A percentile compares a stretch with the other conserved stretches of the same genome.
These are phyloP conservation scores for Suillus hirtellus DNA, from an alignment of 768 basidiomycete genomes.

Conservation along the genomic window DNA sequence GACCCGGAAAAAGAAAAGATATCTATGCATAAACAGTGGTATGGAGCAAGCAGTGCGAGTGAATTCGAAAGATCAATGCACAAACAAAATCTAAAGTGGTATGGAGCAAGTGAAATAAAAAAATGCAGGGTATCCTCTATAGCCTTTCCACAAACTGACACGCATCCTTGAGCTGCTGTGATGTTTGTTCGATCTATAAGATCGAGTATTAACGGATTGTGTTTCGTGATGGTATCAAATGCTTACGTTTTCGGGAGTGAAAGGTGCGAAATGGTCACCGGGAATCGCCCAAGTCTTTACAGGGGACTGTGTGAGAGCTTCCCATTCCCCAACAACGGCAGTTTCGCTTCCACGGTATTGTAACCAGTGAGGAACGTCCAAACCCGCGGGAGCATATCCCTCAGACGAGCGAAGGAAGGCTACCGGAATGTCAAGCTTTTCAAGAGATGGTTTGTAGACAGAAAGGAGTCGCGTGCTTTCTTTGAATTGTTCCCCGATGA, in stretches of 20 bases:
- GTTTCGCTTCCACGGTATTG: slow-evolving; percentile 41
- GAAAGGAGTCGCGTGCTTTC: slow-evolving; percentile 49
- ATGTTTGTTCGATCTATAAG: slow-evolving; percentile 23
- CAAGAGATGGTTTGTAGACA: slow-evolving; percentile 41
- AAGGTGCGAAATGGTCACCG: slow-evolving; percentile 66
- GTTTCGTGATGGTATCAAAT: background rate
- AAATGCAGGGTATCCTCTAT: background rate
- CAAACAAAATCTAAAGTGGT: background rate
- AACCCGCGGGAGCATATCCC: slow-evolving; percentile 38
- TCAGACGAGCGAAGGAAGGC: slow-evolving; percentile 56
- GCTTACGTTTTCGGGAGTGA: slow-evolving; percentile 52
- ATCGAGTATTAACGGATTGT: background rate
- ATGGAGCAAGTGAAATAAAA: slow-evolving; percentile 1
- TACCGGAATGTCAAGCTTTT: slow-evolving; percentile 35
- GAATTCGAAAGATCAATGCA: background rate
- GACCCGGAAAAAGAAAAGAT: background rate
- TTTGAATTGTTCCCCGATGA: slow-evolving; percentile 50
- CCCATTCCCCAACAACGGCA: slow-evolving; percentile 47
- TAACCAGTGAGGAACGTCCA: slow-evolving; percentile 52
- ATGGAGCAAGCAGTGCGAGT: background rate
- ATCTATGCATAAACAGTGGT: background rate
- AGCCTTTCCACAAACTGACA: slow-evolving; percentile 15
- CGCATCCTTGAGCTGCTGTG: slow-evolving; percentile 23
- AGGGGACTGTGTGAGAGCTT: slow-evolving; percentile 35
- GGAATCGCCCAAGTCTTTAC: slow-evolving; percentile 56